phyloP scores from a whole-genome alignment of 148 eudicot genomes.

The Salicornia ramosissima region DNA sequence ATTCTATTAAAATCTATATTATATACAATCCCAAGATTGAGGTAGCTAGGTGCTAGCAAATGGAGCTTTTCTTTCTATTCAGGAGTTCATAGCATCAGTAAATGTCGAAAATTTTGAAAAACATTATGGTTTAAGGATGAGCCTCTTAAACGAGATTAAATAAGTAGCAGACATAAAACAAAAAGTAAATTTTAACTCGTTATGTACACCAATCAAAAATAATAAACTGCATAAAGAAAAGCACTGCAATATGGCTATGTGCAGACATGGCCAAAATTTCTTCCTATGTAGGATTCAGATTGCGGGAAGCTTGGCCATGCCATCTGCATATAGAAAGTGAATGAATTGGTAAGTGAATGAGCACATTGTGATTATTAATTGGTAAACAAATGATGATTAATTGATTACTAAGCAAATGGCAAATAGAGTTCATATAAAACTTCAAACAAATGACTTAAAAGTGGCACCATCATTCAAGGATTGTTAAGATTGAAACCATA shows the following conservation, averaged over 20 bases:
- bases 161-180: too few relatives aligned
- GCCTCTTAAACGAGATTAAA: too few relatives aligned
- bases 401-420: background rate
- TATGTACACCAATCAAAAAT: constrained; percentile 50
- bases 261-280: constrained; percentile 21
- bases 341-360: background rate
- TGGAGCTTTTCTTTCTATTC: too few relatives aligned
- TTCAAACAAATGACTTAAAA: background rate
- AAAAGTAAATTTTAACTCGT: constrained; percentile 13
- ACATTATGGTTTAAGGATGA: too few relatives aligned
- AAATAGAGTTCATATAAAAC: background rate
- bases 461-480: background rate
- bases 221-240: constrained; percentile 26
- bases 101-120: too few relatives aligned
- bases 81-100: too few relatives aligned
- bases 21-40: too few relatives aligned
- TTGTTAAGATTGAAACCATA: background rate
- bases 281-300: constrained; percentile 42
- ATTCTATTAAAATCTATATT: too few relatives aligned
- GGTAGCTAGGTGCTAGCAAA: too few relatives aligned
- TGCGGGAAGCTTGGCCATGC: constrained; percentile 89
- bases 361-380: background rate
- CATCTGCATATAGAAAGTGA: constrained; percentile 54
- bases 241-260: constrained; percentile 21
- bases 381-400: background rate